Base-by-base conservation (phyloP, 2,329 filamentous ascomycete species). In the Trichoderma simmonsii region DNA sequence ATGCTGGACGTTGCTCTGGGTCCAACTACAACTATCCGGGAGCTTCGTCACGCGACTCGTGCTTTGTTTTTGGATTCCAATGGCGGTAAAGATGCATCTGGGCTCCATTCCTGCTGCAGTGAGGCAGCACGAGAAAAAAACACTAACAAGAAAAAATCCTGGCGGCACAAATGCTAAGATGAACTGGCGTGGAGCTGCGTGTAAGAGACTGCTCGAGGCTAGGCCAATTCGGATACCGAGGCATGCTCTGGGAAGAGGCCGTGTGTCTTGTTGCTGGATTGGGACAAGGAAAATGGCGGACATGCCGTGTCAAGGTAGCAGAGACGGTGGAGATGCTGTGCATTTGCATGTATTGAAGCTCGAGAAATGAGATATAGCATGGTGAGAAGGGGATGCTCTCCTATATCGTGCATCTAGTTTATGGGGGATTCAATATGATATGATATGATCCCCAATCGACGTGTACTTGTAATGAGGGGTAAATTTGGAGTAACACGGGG, bases 1-100 rank as follows among this genome's bases (percentile, higher is more conserved):
- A 56, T 57, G 14, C 11, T 34, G 32, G 26, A 4, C 4, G 26
- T 26, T 26, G 26, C 26, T 26, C 26, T 26, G 26, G 26, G 21
- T 28, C 48, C 32, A 64, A 24, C 21, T 18, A 63, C 59, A 18
- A 64, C 43, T 21, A 54, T 71, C 21, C 30, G 63, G 70, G 56
- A 61, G 39, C 34, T 30, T 30, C 56, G 63, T 71, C 70, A 71
- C 70, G 70, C 70, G 70, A 71, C 70, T 71, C 56, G 8, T 34
- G 24, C 15, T 60, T 66, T 54, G 48, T 14, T 4, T 51, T 51
- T 56, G 57, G 28, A 34, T 54, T 70, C 14, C 12, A 24, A 62
- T 70, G 57, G 59, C 67, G 57, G 59, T 70, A 62, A 70, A 56
- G 43, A 62, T 30, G 59, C 57, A 56, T 63, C 28, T 21, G 15